These are phyloP conservation scores for Penicillium sp. DNA, from an alignment of 2,329 filamentous ascomycete species.

Conservation along the genomic window DNA sequence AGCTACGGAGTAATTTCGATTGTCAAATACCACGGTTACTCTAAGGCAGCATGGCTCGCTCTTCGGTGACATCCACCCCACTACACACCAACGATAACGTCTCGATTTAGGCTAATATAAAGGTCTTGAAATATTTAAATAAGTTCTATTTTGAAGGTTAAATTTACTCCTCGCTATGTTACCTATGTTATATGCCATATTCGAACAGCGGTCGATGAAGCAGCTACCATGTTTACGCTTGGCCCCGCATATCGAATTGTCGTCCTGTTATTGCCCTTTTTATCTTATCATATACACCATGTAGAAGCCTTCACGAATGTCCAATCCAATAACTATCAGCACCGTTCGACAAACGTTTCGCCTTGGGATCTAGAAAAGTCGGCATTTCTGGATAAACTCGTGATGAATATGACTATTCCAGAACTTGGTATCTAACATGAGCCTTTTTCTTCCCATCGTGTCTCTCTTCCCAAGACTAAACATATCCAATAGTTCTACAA, in stretches of 20 bases:
- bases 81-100: background rate
- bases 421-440: background rate
- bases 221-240: background rate
- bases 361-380: background rate
- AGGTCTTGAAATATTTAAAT: too few relatives aligned
- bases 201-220: background rate
- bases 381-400: constrained; percentile 1
- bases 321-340: background rate
- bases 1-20: too few relatives aligned
- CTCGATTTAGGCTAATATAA: background rate
- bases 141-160: background rate
- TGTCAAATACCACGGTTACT: constrained; percentile 1
- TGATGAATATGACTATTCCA: constrained; percentile 5
- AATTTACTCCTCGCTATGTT: background rate
- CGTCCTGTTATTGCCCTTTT: background rate
- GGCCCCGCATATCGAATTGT: background rate
- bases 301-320: background rate
- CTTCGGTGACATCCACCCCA: background rate
- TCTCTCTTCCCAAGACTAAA: background rate
- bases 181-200: background rate
- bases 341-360: background rate
- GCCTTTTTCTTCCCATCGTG: constrained; percentile 15
- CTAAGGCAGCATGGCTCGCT: background rate
- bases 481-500: constrained; percentile 28
- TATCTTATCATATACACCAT: background rate